A percentile compares a stretch with the other conserved stretches of the same genome.
Conservation (phyloP, 176 grass and related monocot species). For the Luzula sylvatica region DNA sequence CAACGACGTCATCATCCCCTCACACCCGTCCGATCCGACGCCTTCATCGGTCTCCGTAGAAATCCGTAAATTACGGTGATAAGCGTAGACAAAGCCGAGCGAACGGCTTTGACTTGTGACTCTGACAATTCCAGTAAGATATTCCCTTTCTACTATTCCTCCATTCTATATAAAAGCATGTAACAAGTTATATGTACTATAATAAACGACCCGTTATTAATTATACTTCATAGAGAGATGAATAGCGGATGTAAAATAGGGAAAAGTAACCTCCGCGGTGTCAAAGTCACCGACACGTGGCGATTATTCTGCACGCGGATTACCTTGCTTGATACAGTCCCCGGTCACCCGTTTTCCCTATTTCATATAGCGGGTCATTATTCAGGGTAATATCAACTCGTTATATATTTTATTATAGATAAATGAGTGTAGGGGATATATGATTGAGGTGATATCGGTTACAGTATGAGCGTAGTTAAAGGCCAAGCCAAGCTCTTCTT, state of each 20-base stretch:
- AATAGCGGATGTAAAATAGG: background rate
- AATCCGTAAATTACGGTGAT: conserved; percentile 18
- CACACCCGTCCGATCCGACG: background rate
- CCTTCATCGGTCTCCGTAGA: conserved; percentile 7
- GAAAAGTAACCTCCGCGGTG: background rate
- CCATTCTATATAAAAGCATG: background rate
- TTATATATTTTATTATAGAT: no score
- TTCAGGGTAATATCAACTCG: no score
- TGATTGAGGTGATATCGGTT: no score
- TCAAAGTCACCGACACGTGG: conserved; percentile 13
- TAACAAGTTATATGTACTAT: background rate
- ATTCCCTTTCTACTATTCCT: background rate
- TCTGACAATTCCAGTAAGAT: background rate
- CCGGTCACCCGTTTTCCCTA: no score
- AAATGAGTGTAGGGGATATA: no score
- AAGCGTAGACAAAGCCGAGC: conserved; percentile 11
- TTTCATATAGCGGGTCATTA: no score
- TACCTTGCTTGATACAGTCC: background rate
- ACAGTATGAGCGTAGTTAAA: conserved; percentile 14
- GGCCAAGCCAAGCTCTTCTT: background rate
- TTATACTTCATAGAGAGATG: background rate
- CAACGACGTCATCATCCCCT: background rate
- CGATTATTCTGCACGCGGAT: conserved; percentile 14
- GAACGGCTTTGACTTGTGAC: conserved; percentile 7
- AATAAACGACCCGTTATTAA: background rate